These are phyloP conservation scores for Akebia trifoliata DNA, from an alignment of 164 flowering plant genomes.

Conservation along the genomic window DNA sequence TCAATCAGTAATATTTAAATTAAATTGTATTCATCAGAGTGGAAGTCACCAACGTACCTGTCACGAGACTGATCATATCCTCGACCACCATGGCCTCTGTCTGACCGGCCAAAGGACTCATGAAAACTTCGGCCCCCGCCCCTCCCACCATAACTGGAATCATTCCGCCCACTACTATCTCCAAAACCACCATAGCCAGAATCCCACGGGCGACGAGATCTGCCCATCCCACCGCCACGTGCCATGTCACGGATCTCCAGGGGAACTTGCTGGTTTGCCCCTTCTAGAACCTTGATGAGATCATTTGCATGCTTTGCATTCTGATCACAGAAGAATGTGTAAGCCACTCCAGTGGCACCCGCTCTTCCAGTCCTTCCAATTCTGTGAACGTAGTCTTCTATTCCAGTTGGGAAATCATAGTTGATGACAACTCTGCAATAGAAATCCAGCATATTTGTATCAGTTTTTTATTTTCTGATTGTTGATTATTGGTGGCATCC, in stretches of 20 bases:
- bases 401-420: slow-evolving; percentile 88
- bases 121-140: slow-evolving; percentile 34
- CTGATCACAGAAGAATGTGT: slow-evolving; percentile 77
- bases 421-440: slow-evolving; percentile 75
- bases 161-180: slow-evolving; percentile 40
- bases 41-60: slow-evolving; percentile 30
- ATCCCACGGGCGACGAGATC: slow-evolving; percentile 50
- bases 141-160: slow-evolving; percentile 40
- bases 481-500: too few species aligned
- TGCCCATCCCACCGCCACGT: slow-evolving; percentile 64
- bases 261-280: slow-evolving; percentile 79
- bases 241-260: slow-evolving; percentile 68
- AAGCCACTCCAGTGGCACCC: slow-evolving; percentile 82
- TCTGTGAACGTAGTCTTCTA: slow-evolving; percentile 92
- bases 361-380: slow-evolving; percentile 96
- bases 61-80: slow-evolving; percentile 36
- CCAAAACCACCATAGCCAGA: slow-evolving; percentile 44
- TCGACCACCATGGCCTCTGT: slow-evolving; percentile 30
- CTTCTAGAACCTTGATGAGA: slow-evolving; percentile 78
- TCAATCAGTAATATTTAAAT: too few species aligned
- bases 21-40: too few species aligned
- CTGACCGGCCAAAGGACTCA: slow-evolving; percentile 29
- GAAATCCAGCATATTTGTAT: neutral
- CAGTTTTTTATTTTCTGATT: too few species aligned
- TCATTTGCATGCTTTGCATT: slow-evolving; percentile 74